Conservation (phyloP, 179 eudicot species). For the Beta corolliflora region DNA sequence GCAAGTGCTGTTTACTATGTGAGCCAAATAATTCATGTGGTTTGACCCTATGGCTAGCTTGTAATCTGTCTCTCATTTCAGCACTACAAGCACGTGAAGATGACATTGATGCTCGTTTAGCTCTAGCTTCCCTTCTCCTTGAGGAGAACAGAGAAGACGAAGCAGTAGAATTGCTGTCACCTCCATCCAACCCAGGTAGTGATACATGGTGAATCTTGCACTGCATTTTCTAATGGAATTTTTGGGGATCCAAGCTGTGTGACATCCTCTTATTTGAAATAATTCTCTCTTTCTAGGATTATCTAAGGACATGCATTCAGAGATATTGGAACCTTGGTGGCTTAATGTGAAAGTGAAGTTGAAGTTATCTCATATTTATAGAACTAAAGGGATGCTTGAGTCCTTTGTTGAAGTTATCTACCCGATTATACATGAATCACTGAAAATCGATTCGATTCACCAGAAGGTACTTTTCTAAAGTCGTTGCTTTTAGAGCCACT, state of each 20-base stretch:
- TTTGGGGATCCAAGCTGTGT: slow-evolving; percentile 8
- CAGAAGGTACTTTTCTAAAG: slow-evolving; percentile 54
- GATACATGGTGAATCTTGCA: slow-evolving; percentile 1
- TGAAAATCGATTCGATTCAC: slow-evolving; percentile 51
- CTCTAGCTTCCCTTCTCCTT: slow-evolving; percentile 61
- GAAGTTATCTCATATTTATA: slow-evolving; percentile 68
- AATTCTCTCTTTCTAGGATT: slow-evolving; percentile 34
- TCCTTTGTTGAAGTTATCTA: slow-evolving; percentile 67
- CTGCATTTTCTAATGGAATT: background rate
- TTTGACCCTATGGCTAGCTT: slow-evolving; percentile 15
- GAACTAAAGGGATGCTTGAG: slow-evolving; percentile 58
- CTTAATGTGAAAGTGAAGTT: slow-evolving; percentile 69
- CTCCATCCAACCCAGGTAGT: slow-evolving; percentile 44
- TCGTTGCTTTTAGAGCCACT: background rate
- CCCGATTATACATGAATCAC: slow-evolving; percentile 66
- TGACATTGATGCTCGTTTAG: slow-evolving; percentile 62
- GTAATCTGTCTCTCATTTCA: slow-evolving; percentile 40
- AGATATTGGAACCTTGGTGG: slow-evolving; percentile 69
- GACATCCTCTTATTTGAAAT: slow-evolving; percentile 16
- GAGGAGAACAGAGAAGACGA: slow-evolving; percentile 65
- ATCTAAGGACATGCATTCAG: slow-evolving; percentile 33
- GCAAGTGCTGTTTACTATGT: background rate
- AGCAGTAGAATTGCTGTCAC: slow-evolving; percentile 58
- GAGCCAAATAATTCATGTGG: background rate
- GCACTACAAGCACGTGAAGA: slow-evolving; percentile 57